Evolutionary conservation across 2,329 filamentous ascomycete species (phyloP), one percentile per base, ranked within the genome.

Genomic region (Penicillium freii): DNA sequence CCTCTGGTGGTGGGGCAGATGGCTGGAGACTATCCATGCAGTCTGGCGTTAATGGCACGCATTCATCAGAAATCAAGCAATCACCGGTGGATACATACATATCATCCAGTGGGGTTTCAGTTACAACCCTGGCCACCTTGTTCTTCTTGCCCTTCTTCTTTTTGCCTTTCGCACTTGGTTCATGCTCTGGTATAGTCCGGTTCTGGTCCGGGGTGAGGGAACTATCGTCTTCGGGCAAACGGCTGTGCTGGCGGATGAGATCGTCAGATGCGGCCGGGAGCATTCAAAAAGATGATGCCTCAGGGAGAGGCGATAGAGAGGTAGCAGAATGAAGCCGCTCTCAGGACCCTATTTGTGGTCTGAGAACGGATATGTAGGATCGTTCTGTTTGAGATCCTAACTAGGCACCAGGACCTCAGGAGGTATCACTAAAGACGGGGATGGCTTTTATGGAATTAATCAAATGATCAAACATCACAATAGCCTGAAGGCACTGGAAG

Each of bases 101-200:
- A 58, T 76, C 70, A 51, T 75, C 73, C 49, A 69, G 62, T 27
- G 68, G 62, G 38, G 65, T 63, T 62, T 70, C 72, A 31, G 69
- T 57, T 54, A 66, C 62, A 60, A 69, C 62, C 66, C 71, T 74
- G 56, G 66, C 63, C 56, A 59, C 63, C 63, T 73, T 76, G 56
- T 65, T 68, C 64, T 75, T 75, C 59, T 72, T 75, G 64, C 66
- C 68, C 49, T 68, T 72, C 66, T 75, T 77, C 68, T 76, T 77
- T 62, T 76, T 76, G 61, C 58, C 65, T 57, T 74, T 75, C 58
- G 67, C 65, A 58, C 62, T 67, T 23, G 63, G 60, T 52, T 69
- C 71, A 71, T 74, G 66, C 62, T 76, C 73, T 60, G 54, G 62
- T 44, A 56, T 63, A 10, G 55, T 47, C 49, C 59, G 65, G 52